Evolutionary conservation across 164 flowering plant species (phyloP).

Genomic region (Nymphaea colorata): DNA sequence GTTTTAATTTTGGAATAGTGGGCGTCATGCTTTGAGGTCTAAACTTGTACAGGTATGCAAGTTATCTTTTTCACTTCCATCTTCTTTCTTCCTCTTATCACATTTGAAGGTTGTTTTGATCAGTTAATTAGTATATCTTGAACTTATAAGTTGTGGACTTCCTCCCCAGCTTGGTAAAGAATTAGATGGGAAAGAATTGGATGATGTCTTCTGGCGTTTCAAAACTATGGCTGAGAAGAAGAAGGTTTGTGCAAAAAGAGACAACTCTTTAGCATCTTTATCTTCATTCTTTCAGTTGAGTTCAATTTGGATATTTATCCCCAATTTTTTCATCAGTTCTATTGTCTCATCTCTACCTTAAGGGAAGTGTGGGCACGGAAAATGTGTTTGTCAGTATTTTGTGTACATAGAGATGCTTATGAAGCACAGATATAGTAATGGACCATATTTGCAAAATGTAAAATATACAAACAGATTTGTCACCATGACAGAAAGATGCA

Average conservation of each 20-base stretch:
- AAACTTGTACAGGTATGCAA: constrained; percentile 58
- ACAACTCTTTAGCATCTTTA: too few species aligned
- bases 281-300: too few species aligned
- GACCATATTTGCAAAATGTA: too few species aligned
- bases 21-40: constrained; percentile 84
- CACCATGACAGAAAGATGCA: too few species aligned
- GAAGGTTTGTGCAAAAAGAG: constrained; percentile 41
- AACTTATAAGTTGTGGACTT: neutral
- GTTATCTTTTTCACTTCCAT: neutral
- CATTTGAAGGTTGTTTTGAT: neutral
- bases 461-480: too few species aligned
- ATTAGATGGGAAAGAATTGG: constrained; percentile 59
- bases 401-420: too few species aligned
- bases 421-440: too few species aligned
- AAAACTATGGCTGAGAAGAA: constrained; percentile 89
- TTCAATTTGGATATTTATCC: too few species aligned
- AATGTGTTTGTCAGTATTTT: too few species aligned
- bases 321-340: too few species aligned
- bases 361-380: too few species aligned
- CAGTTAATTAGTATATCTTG: neutral
- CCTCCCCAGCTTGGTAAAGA: constrained; percentile 72
- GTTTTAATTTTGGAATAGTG: constrained; percentile 33
- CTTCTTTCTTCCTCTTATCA: neutral
- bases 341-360: too few species aligned
- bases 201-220: constrained; percentile 81